A percentile compares a stretch with the other conserved stretches of the same genome.
These are phyloP conservation scores for Lentinula detonsa DNA, from an alignment of 768 basidiomycete genomes.

Conservation along the genomic window DNA sequence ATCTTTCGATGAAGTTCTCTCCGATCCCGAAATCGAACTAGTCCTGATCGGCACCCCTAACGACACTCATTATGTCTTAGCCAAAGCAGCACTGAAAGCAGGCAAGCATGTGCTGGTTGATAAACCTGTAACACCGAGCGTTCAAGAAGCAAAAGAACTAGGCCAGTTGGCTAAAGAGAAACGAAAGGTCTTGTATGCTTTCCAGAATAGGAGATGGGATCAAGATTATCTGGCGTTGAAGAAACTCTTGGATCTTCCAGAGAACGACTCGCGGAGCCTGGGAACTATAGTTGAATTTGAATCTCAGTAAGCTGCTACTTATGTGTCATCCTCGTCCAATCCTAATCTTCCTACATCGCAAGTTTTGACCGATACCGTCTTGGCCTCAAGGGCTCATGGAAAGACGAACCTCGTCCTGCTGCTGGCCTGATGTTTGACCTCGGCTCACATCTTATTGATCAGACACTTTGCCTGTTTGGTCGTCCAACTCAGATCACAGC, in stretches of 20 bases:
- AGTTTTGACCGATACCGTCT: slow-evolving; percentile 76
- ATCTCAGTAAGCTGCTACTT: slow-evolving; percentile 48
- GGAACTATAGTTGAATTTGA: slow-evolving; percentile 68
- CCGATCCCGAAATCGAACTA: slow-evolving; percentile 59
- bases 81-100: slow-evolving; percentile 58
- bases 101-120: slow-evolving; percentile 81
- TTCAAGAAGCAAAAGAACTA: slow-evolving; percentile 53
- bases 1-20: slow-evolving; percentile 53
- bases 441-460: slow-evolving; percentile 77
- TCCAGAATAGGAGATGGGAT: slow-evolving; percentile 76
- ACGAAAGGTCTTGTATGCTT: slow-evolving; percentile 59
- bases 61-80: slow-evolving; percentile 63
- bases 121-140: slow-evolving; percentile 68
- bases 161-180: slow-evolving; percentile 52
- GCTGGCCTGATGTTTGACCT: slow-evolving; percentile 72
- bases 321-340: not conserved
- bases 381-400: slow-evolving; percentile 69
- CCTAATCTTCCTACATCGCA: not conserved
- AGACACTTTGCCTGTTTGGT: slow-evolving; percentile 71
- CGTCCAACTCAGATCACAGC: slow-evolving; percentile 63
- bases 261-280: slow-evolving; percentile 44
- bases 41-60: slow-evolving; percentile 70
- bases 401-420: slow-evolving; percentile 58
- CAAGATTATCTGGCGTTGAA: slow-evolving; percentile 69
- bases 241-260: slow-evolving; percentile 48